phyloP scores from a whole-genome alignment of 306 rosid species.

The Nissolia schottii region DNA sequence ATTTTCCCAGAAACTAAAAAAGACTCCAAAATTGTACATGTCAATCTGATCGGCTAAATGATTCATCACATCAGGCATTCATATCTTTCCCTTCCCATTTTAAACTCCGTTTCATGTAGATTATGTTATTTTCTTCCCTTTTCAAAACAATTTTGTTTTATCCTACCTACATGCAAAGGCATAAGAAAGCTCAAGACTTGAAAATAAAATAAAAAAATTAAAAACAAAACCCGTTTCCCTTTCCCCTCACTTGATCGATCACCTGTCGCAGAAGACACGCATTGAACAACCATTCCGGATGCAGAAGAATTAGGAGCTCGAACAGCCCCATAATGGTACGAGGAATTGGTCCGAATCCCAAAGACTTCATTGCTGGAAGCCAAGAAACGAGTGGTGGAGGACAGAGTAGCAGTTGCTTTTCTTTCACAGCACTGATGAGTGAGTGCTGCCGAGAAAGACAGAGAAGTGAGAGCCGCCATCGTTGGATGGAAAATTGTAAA shows the following conservation, averaged over 20 bases:
- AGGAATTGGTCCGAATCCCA: slow-evolving; percentile 37
- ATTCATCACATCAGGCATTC: not conserved
- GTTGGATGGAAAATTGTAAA: not conserved
- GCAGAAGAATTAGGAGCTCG: slow-evolving; percentile 32
- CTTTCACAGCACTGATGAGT: slow-evolving; percentile 54
- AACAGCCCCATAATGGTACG: slow-evolving; percentile 29
- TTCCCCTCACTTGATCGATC: not conserved
- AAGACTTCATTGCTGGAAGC: slow-evolving; percentile 41
- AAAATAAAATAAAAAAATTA: too few species aligned
- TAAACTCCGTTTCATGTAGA: not conserved
- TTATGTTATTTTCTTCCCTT: not conserved
- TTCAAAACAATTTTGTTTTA: too few species aligned
- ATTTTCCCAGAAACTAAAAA: not conserved
- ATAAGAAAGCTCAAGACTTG: not conserved
- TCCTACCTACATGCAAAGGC: not conserved
- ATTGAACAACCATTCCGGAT: slow-evolving; percentile 55
- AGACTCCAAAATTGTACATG: not conserved
- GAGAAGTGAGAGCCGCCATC: slow-evolving; percentile 74
- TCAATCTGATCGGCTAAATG: not conserved
- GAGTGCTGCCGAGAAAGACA: slow-evolving; percentile 57
- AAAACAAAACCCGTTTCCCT: too few species aligned
- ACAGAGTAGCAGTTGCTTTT: slow-evolving; percentile 3
- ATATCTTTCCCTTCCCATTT: not conserved
- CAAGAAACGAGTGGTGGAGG: slow-evolving; percentile 40
- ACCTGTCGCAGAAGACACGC: slow-evolving; percentile 66